Base-by-base conservation (phyloP, 495 filamentous ascomycete genomes). In the Oleoguttula mirabilis region DNA sequence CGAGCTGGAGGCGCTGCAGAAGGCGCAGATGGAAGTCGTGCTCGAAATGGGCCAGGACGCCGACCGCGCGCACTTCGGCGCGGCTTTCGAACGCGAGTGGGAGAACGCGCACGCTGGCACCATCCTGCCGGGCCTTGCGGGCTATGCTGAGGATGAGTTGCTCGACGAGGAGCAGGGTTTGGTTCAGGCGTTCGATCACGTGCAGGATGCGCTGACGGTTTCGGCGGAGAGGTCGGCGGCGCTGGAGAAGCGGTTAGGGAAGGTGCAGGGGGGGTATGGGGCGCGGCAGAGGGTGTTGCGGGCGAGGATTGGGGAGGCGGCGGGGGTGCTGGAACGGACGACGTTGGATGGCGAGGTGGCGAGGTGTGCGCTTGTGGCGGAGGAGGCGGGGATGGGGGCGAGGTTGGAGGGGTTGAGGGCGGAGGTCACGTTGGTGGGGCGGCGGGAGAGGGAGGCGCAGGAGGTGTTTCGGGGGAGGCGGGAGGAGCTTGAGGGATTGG, bases 251-350 rank as follows among this genome's bases (percentile, higher is more conserved):
- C 95, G 94, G 65, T 74, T 98, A n/a, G 71, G 72, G 5, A 62
- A 92, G 34, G 77, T 88, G 49, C 76, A 88, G 0, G 88, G 88
- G 21, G 90, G 90, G 37, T 98, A 98, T 61, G 80, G 86, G 58
- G 76, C 84, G 48, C 84, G 90, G 21, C 77, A 84, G 15, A 86
- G 85, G 55, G 77, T 70, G 43, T 70, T 98, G 10, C 78, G 80
- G 21, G 67, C 73, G 45, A 95, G 95, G 64, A 82, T 87, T 41
- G 55, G 69, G 21, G 87, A 94, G 51, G 86, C 86, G 20, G 71
- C 76, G 20, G 71, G 76, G n/a, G 82, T 79, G 0, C 64, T 95
- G 17, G 74, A 78, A 48, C 79, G 82, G 62, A 79, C 81, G 27
- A 75, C 65, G 36, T 66, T 74, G 21, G 80, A 82, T 2, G 66